Conservation (phyloP, 306 rosid species). For the Vigna nakashimae region DNA sequence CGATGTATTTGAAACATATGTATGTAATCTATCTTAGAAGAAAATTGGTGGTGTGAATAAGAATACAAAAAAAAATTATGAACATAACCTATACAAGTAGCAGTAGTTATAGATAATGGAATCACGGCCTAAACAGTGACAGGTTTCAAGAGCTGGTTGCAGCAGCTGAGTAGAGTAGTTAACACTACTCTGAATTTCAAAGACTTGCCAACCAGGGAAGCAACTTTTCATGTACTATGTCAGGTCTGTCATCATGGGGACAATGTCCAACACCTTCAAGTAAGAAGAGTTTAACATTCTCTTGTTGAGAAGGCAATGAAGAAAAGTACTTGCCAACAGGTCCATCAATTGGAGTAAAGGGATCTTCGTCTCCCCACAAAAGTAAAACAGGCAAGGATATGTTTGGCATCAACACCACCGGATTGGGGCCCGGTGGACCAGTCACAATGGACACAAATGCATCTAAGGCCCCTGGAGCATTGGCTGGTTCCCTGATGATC, state of each 20-base stretch:
- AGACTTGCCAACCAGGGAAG: constrained; percentile 86
- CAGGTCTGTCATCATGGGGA: constrained; percentile 94
- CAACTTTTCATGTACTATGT: constrained; percentile 75
- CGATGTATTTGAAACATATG: neutral
- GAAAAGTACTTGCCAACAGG: constrained; percentile 90
- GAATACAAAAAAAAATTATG: constrained; percentile 15
- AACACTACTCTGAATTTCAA: constrained; percentile 46
- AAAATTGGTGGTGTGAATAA: constrained; percentile 25
- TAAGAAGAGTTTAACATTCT: constrained; percentile 65
- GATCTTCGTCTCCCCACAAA: constrained; percentile 91
- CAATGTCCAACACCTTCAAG: constrained; percentile 93
- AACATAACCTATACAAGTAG: neutral
- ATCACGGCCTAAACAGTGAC: neutral
- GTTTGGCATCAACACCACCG: constrained; percentile 73
- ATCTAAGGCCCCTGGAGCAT: constrained; percentile 77
- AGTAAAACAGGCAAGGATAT: constrained; percentile 72
- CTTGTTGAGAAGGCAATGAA: constrained; percentile 57
- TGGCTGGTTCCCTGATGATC: constrained; percentile 85
- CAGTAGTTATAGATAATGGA: constrained; percentile 6
- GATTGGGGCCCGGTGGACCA: constrained; percentile 94
- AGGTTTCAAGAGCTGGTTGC: constrained; percentile 19
- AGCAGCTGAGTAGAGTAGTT: constrained; percentile 3
- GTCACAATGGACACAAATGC: constrained; percentile 88
- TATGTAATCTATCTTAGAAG: neutral
- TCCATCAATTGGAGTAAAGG: constrained; percentile 95